Evolutionary conservation across 2,329 filamentous ascomycete species (phyloP), one percentile per base, ranked within the genome.

Genomic region (Verticillium albo-atrum): DNA sequence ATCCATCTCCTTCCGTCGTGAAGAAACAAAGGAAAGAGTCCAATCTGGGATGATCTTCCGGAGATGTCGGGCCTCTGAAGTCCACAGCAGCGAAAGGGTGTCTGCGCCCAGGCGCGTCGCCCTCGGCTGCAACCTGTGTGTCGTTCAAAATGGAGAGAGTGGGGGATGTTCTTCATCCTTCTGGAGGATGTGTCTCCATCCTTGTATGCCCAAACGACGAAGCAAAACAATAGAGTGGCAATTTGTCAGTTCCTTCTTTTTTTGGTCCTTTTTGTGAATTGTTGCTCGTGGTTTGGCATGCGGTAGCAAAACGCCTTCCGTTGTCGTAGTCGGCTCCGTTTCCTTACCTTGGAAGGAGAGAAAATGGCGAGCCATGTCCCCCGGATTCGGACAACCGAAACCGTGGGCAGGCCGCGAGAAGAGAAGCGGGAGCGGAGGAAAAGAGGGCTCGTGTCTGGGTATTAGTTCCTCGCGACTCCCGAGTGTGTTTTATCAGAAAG

Each of bases 401-500:
- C 34, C 7, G 26, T 34, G 17, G 7, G 10, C n/a, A 32, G 30
- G 30, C 12, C 27, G 27, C 14, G 28, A 27, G 47, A 52, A 30
- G 53, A 28, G 50, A 55, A 60, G 58, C 55, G 54, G 56, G 42
- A 61, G 56, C 34, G 47, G 51, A 25, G 53, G 25, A 57, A 58
- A 53, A 55, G 59, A 64, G 62, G 68, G 66, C 64, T 68, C 63
- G 60, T 69, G 63, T 65, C 64, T 63, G 63, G 60, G 64, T 58
- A 68, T 71, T 69, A 71, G 65, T 68, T 34, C 55, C 75, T 76
- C 74, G 71, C 75, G 72, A 72, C 72, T 67, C 64, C 73, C 72
- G n/a, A n/a, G 63, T 69, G 67, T 72, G 68, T 70, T 74, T 32
- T 74, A 75, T 76, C 75, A 76, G 72, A 77, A 74, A 71, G 71